Conservation (phyloP, 345 rosid genomes). For the Garcia nutans region DNA sequence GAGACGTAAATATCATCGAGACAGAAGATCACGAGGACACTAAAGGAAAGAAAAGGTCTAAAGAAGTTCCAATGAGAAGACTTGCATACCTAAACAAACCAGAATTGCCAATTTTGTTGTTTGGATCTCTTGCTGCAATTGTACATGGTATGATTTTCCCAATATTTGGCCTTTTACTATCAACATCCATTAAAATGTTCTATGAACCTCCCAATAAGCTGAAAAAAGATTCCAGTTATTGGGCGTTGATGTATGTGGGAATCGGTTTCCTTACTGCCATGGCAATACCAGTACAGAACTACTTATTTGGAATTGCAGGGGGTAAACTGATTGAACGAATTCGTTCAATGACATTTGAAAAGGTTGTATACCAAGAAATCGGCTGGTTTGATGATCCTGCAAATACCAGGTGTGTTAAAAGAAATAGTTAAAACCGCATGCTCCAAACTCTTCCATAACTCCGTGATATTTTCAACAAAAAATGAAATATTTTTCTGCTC, state of each 20-base stretch:
- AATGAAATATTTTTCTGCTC: background rate
- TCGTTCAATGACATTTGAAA: slow-evolving; percentile 63
- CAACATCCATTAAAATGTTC: slow-evolving; percentile 64
- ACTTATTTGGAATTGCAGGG: slow-evolving; percentile 74
- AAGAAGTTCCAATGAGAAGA: slow-evolving; percentile 53
- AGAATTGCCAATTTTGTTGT: slow-evolving; percentile 51
- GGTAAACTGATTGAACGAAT: slow-evolving; percentile 71
- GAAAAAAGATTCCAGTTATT: slow-evolving; percentile 51
- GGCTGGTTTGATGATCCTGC: slow-evolving; percentile 83
- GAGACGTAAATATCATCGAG: slow-evolving; percentile 24
- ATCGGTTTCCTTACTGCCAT: slow-evolving; percentile 37
- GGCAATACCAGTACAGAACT: slow-evolving; percentile 60
- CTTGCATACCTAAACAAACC: slow-evolving; percentile 73
- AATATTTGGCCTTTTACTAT: slow-evolving; percentile 65
- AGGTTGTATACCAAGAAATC: slow-evolving; percentile 78
- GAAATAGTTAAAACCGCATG: background rate
- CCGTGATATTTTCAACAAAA: background rate
- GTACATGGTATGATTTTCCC: slow-evolving; percentile 69
- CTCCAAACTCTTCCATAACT: background rate
- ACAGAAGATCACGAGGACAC: slow-evolving; percentile 13
- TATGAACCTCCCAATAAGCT: slow-evolving; percentile 44
- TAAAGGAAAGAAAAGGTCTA: slow-evolving; percentile 25
- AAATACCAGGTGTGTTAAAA: slow-evolving; percentile 53
- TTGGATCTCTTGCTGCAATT: slow-evolving; percentile 62
- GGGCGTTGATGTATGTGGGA: slow-evolving; percentile 52